These are phyloP conservation scores for Nannochloropsis salina DNA, from an alignment of 108 stramenopile species.

Conservation along the genomic window DNA sequence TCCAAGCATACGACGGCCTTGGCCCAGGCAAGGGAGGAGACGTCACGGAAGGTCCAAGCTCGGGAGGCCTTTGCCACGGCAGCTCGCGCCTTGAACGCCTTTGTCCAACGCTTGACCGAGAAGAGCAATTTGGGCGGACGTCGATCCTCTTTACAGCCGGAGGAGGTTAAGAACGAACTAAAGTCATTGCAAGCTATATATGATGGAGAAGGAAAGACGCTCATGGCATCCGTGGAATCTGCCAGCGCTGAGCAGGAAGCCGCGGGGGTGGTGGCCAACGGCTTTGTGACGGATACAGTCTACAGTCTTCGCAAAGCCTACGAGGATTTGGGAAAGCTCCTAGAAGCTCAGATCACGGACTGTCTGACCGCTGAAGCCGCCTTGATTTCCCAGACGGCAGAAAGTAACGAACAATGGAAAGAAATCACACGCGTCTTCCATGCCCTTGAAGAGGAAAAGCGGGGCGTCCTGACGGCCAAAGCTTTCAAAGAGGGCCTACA, in stretches of 20 bases:
- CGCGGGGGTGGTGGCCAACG: constrained; percentile 32
- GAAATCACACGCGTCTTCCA: background rate
- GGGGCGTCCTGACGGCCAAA: background rate
- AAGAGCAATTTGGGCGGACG: constrained; percentile 21
- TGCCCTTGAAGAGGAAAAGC: background rate
- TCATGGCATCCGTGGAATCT: background rate
- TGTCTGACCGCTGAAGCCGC: background rate
- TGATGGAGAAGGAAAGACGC: constrained; percentile 24
- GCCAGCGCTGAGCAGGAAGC: constrained; percentile 27
- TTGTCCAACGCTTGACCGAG: background rate
- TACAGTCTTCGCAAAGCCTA: constrained; percentile 22
- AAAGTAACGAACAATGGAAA: background rate
- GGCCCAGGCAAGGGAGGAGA: constrained; percentile 19
- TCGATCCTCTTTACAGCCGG: constrained; percentile 4
- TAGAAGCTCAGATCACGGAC: background rate
- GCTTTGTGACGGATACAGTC: constrained; percentile 27
- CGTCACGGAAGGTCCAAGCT: constrained; percentile 1
- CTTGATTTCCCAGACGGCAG: background rate
- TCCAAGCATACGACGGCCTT: background rate
- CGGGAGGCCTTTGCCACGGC: constrained; percentile 18
- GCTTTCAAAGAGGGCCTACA: background rate
- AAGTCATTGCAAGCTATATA: background rate
- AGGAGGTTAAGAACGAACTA: constrained; percentile 21
- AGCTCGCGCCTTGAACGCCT: constrained; percentile 21
- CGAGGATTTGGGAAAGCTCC: constrained; percentile 32